Evolutionary conservation across 108 stramenopile genomes (phyloP), one percentile per base, ranked within the genome.

Genomic region (Cyclotella atomus): DNA sequence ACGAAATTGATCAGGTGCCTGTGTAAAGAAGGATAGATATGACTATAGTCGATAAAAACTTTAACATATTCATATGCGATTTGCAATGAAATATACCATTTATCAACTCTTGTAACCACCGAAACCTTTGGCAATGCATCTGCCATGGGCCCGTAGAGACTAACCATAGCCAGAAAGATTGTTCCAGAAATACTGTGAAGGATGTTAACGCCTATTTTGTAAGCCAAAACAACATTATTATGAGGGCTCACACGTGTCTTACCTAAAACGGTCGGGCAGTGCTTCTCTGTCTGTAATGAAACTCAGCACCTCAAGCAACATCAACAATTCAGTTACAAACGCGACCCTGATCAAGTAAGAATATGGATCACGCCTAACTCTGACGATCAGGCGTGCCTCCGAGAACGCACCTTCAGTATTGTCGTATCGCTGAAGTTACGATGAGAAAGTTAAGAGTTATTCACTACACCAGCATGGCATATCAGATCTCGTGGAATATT

Each of bases 71-170:
- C n/a, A n/a, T n/a, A n/a, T n/a, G n/a, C n/a, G n/a, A n/a, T n/a
- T n/a, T n/a, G n/a, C n/a, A n/a, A 25, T 3, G 10, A 24, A 24
- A 61, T 64, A 49, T 43, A 71, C 77, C 77, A 78, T 71, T 78
- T 78, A 6, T 78, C 77, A 44, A 65, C 77, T 32, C 77, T 35
- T 33, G 77, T 78, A 0, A 78, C 77, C 33, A 78, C 77, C 5
- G 59, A 62, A 52, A 78, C 77, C 36, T 78, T 78, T 38, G 77
- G 77, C 24, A 78, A 41, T 38, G 77, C 63, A 44, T 78, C 77
- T 0, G 77, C 77, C 77, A 78, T 78, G 6, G 77, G 77, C 29
- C 77, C 77, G 41, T 78, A 78, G 44, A 78, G 65, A 29, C 70
- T 65, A 59, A 78, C 77, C 64, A 78, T 70, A 2, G 77, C 77